Base-by-base conservation (phyloP, 768 basidiomycete species). In the Auriscalpium microsporum region DNA sequence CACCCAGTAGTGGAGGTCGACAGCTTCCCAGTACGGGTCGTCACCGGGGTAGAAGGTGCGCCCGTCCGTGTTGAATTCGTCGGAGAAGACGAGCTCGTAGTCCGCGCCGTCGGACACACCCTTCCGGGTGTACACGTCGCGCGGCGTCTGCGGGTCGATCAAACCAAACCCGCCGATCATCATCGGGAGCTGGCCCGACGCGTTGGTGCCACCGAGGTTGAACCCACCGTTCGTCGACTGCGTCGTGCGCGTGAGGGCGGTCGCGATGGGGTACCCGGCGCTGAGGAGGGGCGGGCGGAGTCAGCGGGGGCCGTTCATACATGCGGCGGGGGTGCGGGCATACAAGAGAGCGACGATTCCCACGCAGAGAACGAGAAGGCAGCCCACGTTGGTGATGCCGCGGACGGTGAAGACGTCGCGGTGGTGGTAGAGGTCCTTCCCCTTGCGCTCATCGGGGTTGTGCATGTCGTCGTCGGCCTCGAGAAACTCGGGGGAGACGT, bases 11-110 rank as follows among this genome's bases (percentile, higher is more conserved):
- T 91, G 85, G 48, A 91, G 75, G 69, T 90, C 78, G 2, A 75
- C 84, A 42, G 88, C 90, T 68, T 91, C 89, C 90, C 90, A 91
- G 67, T 86, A 93, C 8, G 91, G 87, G 68, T 94, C 92, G 67
- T 94, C 90, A 19, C 79, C 78, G 49, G 84, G 84, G 68, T 86
- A 90, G 67, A 94, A 94, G 0, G 86, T 80, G 38, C 93, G 81
- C 14, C 87, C 85, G 5, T 86, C 83, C 8, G 72, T 73, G 56
- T 94, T 84, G 70, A 94, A 94, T 68, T 94, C 93, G 68, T 94
- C 92, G 42, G 87, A 90, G 68, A 91, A 94, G 4, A 92, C 83
- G 11, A 95, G 77, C 54, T 84, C 81, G 68, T 84, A 61, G 60
- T 77, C 69, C 10, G 73, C 71, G 21, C 84, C 77, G 61, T 84